These are phyloP conservation scores for Grosmannia huntii DNA, from an alignment of 2,329 filamentous ascomycete genomes.

Conservation along the genomic window DNA sequence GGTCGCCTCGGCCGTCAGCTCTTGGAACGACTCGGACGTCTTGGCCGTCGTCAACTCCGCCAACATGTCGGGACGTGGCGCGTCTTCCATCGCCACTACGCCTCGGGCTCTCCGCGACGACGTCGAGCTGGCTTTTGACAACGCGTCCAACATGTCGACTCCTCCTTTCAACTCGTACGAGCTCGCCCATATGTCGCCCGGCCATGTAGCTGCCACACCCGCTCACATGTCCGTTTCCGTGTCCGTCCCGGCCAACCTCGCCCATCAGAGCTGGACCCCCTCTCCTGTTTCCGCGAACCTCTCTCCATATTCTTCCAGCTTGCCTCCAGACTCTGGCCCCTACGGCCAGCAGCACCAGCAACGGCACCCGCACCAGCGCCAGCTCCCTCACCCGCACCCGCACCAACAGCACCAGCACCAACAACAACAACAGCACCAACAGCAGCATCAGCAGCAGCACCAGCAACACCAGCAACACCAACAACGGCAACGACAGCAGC, in stretches of 20 bases:
- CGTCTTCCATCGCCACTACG: conserved; percentile 10
- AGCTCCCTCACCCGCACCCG: conserved; percentile 3
- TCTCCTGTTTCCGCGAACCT: neutral
- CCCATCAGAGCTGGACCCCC: conserved; percentile 7
- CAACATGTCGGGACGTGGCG: neutral
- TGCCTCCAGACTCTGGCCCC: conserved; percentile 4
- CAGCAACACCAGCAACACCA: neutral
- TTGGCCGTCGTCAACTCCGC: conserved; percentile 4
- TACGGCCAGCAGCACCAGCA: neutral
- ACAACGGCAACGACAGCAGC: conserved; percentile 17
- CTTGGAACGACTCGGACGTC: conserved; percentile 27
- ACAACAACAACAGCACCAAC: conserved; percentile 10
- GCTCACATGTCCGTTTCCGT: conserved; percentile 5
- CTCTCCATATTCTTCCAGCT: conserved; percentile 7
- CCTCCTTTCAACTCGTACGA: conserved; percentile 23
- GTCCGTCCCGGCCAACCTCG: conserved; percentile 5
- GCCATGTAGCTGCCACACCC: conserved; percentile 1
- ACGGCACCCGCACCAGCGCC: neutral
- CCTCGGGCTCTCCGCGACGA: conserved; percentile 23
- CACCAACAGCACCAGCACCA: neutral
- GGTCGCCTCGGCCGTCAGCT: conserved; percentile 18
- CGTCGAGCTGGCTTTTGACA: conserved; percentile 23
- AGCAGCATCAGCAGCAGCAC: conserved; percentile 14
- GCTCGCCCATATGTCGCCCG: conserved; percentile 30
- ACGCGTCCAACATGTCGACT: conserved; percentile 31